Percentiles rank a stretch among this genome's conserved stretches.
phyloP scores from a whole-genome alignment of 1,284 basidiomycete species.

The Serendipita sp. region DNA sequence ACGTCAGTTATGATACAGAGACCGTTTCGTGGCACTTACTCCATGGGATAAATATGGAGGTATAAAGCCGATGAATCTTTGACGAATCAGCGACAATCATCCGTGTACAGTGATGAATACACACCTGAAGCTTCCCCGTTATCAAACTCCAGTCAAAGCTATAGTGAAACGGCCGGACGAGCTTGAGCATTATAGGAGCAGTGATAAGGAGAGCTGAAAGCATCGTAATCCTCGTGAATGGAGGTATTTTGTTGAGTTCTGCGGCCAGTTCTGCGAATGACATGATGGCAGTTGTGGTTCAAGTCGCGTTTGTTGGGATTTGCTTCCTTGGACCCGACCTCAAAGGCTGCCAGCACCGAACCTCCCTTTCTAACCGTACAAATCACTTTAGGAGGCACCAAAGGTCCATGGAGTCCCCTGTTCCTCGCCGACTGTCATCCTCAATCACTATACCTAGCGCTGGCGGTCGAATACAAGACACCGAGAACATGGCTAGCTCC shows the following conservation, averaged over 20 bases:
- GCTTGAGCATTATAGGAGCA: slow-evolving; percentile 40
- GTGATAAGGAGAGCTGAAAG: slow-evolving; percentile 49
- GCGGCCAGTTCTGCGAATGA: background rate
- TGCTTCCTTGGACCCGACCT: background rate
- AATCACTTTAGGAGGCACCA: background rate
- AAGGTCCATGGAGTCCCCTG: slow-evolving; percentile 28
- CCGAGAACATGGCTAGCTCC: slow-evolving; percentile 66
- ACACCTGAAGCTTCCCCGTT: slow-evolving; percentile 37
- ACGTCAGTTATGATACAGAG: background rate
- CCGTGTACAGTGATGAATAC: slow-evolving; percentile 13
- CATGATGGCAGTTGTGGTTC: background rate
- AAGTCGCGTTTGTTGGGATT: no score
- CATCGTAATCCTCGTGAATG: slow-evolving; percentile 65
- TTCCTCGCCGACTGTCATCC: slow-evolving; percentile 39
- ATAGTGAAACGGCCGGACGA: slow-evolving; percentile 42
- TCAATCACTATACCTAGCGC: slow-evolving; percentile 31
- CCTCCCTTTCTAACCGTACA: background rate
- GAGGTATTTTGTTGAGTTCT: slow-evolving; percentile 70
- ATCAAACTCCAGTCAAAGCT: slow-evolving; percentile 42
- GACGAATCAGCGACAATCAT: slow-evolving; percentile 11
- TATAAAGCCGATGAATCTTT: slow-evolving; percentile 64
- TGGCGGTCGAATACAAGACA: slow-evolving; percentile 23
- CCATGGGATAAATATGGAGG: slow-evolving; percentile 60
- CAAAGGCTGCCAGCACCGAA: background rate
- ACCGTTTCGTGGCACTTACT: background rate